Conservation (phyloP, 805 yeast genomes). For the Ogataea henricii region DNA sequence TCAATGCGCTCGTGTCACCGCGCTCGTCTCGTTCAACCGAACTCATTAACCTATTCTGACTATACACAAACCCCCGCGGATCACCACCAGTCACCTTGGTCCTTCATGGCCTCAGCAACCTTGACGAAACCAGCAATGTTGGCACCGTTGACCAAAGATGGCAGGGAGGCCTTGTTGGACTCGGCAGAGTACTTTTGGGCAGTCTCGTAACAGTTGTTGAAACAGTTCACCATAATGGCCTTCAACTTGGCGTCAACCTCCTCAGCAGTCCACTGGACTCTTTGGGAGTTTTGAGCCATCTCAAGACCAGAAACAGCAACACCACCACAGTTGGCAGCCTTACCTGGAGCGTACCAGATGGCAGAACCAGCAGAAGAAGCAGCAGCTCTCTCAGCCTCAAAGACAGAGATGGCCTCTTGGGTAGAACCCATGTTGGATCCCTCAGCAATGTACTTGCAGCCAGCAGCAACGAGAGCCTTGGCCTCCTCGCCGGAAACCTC, state of each 20-base stretch:
- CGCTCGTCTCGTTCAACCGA: no score
- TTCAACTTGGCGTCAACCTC: constrained; percentile 90
- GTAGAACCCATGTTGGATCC: constrained; percentile 99
- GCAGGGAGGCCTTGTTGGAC: constrained; percentile 64
- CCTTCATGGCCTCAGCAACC: constrained; percentile 98
- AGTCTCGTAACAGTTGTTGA: constrained; percentile 88
- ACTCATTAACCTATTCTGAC: background rate
- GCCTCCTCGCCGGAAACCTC: constrained; percentile 98
- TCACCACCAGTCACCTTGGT: constrained; percentile 78
- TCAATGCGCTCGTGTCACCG: no score
- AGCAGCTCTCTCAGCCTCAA: constrained; percentile 76
- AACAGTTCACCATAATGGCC: constrained; percentile 90
- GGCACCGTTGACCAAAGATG: constrained; percentile 97
- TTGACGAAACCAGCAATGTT: constrained; percentile 98
- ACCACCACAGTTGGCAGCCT: constrained; percentile 99
- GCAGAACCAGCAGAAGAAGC: constrained; percentile 43
- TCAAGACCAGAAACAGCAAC: constrained; percentile 98
- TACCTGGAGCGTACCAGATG: constrained; percentile 99
- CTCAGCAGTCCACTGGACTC: constrained; percentile 87
- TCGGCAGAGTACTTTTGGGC: constrained; percentile 80
- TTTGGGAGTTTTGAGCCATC: constrained; percentile 99
- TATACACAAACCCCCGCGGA: background rate
- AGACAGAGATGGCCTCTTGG: constrained; percentile 92
- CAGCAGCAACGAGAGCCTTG: constrained; percentile 87
- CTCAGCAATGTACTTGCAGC: constrained; percentile 92